Evolutionary conservation across 306 rosid genomes (phyloP).

Genomic region (Cucumis cinereus): DNA sequence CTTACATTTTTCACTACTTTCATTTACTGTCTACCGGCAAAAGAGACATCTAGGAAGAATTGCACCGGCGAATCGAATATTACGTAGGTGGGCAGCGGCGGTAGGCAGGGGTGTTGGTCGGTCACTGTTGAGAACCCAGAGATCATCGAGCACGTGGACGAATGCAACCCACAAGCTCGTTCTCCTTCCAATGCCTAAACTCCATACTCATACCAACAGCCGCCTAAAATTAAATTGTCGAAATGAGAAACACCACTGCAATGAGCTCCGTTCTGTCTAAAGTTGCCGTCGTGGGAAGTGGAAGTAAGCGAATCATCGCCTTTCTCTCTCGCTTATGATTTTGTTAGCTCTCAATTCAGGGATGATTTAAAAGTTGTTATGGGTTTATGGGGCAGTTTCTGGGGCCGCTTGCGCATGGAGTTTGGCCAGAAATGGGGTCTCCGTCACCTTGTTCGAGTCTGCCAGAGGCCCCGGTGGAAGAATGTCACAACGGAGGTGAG

Average conservation of each 20-base stretch:
- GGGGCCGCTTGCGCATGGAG: conserved; percentile 84
- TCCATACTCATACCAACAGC: background rate
- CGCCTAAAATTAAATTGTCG: background rate
- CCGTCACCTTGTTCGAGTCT: conserved; percentile 74
- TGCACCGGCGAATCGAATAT: too few species aligned
- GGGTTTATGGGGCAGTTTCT: conserved; percentile 45
- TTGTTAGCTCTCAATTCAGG: background rate
- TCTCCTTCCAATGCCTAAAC: background rate
- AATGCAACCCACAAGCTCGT: background rate
- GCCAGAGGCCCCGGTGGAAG: conserved; percentile 97
- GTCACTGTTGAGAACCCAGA: background rate
- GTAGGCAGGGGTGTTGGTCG: too few species aligned
- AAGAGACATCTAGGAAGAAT: too few species aligned
- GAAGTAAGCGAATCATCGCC: conserved; percentile 33
- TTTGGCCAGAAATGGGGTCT: conserved; percentile 63
- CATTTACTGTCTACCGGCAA: too few species aligned
- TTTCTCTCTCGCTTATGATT: background rate
- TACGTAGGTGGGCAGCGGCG: too few species aligned
- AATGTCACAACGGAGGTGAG: conserved; percentile 76
- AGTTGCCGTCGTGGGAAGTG: conserved; percentile 74
- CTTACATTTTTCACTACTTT: too few species aligned
- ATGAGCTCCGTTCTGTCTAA: conserved; percentile 36
- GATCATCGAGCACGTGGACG: background rate
- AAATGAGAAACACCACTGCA: background rate
- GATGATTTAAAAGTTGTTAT: background rate